Evolutionary conservation across 805 yeast species (phyloP).

Genomic region (Jamesozyma lodderae): DNA sequence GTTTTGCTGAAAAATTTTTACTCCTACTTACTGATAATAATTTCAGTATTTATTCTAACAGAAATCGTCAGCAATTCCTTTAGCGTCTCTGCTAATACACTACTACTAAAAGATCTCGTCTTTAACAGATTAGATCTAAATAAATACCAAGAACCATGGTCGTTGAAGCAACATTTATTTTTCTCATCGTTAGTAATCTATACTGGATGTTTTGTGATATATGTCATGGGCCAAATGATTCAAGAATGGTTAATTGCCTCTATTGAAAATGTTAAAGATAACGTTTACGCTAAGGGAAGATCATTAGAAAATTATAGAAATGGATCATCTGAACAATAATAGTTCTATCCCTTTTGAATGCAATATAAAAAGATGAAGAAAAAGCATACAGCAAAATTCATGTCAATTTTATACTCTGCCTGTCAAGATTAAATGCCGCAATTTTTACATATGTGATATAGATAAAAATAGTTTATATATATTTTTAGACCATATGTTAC

Average conservation of each 20-base stretch:
- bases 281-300: conserved; percentile 48
- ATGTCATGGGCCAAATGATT: conserved; percentile 6
- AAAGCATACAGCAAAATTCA: too few relatives aligned
- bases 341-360: too few relatives aligned
- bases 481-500: too few relatives aligned
- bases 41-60: background rate
- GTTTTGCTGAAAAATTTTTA: background rate
- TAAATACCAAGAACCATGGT: conserved; percentile 11
- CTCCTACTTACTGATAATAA: background rate
- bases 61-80: background rate
- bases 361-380: too few relatives aligned
- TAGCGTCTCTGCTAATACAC: conserved; percentile 7
- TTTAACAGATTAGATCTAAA: conserved; percentile 1
- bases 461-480: too few relatives aligned
- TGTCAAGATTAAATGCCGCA: too few relatives aligned
- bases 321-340: too few relatives aligned
- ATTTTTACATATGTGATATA: too few relatives aligned
- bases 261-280: conserved; percentile 42
- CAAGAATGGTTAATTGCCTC: conserved; percentile 21
- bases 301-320: conserved; percentile 37
- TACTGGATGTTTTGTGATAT: too few relatives aligned
- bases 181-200: conserved; percentile 7
- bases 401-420: too few relatives aligned
- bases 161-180: conserved; percentile 13
- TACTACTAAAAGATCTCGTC: conserved; percentile 8